Conservation (phyloP, 257 asterid genomes). For the Penstemon barbatus region DNA sequence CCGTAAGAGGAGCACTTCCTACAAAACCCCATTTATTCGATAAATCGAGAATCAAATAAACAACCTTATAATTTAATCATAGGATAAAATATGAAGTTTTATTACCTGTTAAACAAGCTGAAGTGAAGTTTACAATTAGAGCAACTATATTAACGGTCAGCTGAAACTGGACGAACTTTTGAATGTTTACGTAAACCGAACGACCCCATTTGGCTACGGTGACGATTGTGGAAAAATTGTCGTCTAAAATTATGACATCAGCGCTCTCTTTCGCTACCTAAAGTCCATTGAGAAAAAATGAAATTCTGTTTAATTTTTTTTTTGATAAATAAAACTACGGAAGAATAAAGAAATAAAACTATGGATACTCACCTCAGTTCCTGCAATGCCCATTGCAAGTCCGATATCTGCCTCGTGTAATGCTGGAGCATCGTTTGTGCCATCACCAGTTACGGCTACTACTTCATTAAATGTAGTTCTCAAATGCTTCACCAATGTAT, state of each 20-base stretch:
- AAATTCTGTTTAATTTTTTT: not conserved
- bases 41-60: not conserved
- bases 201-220: slow-evolving; percentile 99
- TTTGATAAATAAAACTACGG: not conserved
- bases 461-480: slow-evolving; percentile 83
- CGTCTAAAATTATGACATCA: slow-evolving; percentile 53
- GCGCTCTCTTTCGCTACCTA: slow-evolving; percentile 80
- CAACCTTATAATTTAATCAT: not conserved
- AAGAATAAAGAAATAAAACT: not conserved
- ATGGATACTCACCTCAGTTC: slow-evolving; percentile 49
- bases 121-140: slow-evolving; percentile 75
- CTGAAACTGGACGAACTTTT: slow-evolving; percentile 94
- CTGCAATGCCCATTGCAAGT: slow-evolving; percentile 65
- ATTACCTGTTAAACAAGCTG: slow-evolving; percentile 87
- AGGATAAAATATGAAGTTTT: not conserved
- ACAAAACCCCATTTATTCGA: slow-evolving; percentile 12
- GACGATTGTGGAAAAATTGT: slow-evolving; percentile 83
- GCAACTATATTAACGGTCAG: slow-evolving; percentile 92
- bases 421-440: slow-evolving; percentile 65
- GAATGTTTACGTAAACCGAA: slow-evolving; percentile 88
- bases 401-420: slow-evolving; percentile 66
- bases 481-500: slow-evolving; percentile 81
- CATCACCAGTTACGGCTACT: slow-evolving; percentile 69
- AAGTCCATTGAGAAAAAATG: slow-evolving; percentile 1
- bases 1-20: slow-evolving; percentile 93